These are phyloP conservation scores for Nakazawaea anatomiae DNA, from an alignment of 805 yeast species.

Conservation along the genomic window DNA sequence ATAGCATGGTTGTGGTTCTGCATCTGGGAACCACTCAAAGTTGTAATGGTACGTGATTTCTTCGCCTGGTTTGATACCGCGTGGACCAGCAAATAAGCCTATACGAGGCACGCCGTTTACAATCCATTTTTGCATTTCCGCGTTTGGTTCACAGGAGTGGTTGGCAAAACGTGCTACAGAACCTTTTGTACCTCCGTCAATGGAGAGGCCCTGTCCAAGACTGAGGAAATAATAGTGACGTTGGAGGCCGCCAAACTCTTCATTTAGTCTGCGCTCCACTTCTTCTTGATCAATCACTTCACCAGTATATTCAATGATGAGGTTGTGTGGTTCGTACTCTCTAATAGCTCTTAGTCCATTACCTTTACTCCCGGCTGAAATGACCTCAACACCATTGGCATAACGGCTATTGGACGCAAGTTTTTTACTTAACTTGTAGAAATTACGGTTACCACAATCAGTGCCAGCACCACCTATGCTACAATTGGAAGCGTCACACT, in stretches of 20 bases:
- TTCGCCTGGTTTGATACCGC: constrained; percentile 30
- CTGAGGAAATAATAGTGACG: constrained; percentile 35
- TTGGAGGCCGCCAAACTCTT: constrained; percentile 5
- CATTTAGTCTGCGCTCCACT: constrained; percentile 29
- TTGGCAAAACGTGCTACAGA: constrained; percentile 45
- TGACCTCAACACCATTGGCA: constrained; percentile 24
- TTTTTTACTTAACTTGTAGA: constrained; percentile 18
- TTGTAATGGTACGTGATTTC: constrained; percentile 46
- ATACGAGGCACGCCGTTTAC: constrained; percentile 39
- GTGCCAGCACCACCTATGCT: constrained; percentile 17
- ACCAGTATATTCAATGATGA: constrained; percentile 45
- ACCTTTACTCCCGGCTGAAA: constrained; percentile 33
- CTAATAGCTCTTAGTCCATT: constrained; percentile 35
- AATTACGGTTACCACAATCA: constrained; percentile 34
- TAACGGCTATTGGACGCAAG: constrained; percentile 13
- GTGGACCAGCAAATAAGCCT: constrained; percentile 38
- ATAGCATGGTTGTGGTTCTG: constrained; percentile 36
- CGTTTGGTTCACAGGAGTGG: constrained; percentile 44
- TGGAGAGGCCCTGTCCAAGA: constrained; percentile 34
- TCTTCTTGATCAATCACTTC: constrained; percentile 36
- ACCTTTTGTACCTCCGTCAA: constrained; percentile 39
- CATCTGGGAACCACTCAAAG: constrained; percentile 37
- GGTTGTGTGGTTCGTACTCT: constrained; percentile 27
- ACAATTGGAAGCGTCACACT: constrained; percentile 28
- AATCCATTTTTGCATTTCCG: constrained; percentile 43